These are phyloP conservation scores for Hypoxylon fragiforme DNA, from an alignment of 495 filamentous ascomycete species.

Conservation along the genomic window DNA sequence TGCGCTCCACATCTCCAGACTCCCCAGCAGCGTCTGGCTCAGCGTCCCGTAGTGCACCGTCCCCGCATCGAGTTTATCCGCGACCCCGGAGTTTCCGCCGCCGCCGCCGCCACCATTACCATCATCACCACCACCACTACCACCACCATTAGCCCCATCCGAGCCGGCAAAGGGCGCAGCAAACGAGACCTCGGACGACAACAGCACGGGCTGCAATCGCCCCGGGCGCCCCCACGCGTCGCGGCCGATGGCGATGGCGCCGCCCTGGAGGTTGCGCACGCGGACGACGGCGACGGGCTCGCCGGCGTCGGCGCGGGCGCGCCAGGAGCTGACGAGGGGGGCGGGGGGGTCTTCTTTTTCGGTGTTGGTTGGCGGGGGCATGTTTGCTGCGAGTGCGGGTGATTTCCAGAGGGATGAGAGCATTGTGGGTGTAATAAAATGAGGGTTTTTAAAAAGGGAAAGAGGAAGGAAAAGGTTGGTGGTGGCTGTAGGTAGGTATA, in stretches of 20 bases:
- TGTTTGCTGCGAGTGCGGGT: conserved; percentile 5
- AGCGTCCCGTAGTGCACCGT: conserved; percentile 66
- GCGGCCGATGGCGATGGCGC: conserved; percentile 42
- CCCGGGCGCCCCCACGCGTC: conserved; percentile 61
- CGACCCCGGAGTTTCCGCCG: no score
- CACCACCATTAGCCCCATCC: no score
- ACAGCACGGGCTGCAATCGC: conserved; percentile 55
- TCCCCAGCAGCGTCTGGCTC: conserved; percentile 54
- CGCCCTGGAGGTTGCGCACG: conserved; percentile 57
- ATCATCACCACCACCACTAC: no score
- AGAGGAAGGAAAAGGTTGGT: no score
- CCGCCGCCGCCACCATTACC: no score
- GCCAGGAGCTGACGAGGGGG: conserved; percentile 40
- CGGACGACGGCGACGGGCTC: conserved; percentile 46
- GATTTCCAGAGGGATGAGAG: conserved; percentile 29
- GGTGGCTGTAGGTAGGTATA: no score
- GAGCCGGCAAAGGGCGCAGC: conserved; percentile 48
- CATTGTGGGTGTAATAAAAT: conserved; percentile 7
- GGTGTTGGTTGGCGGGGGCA: conserved; percentile 26
- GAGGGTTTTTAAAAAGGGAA: neutral
- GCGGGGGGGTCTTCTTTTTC: conserved; percentile 28
- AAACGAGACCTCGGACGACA: conserved; percentile 57
- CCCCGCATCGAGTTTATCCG: conserved; percentile 47
- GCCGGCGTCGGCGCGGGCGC: conserved; percentile 38
- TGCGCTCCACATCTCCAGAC: conserved; percentile 33